Evolutionary conservation across 2,329 filamentous ascomycete species (phyloP).

Genomic region (Calonectria fujianensis): DNA sequence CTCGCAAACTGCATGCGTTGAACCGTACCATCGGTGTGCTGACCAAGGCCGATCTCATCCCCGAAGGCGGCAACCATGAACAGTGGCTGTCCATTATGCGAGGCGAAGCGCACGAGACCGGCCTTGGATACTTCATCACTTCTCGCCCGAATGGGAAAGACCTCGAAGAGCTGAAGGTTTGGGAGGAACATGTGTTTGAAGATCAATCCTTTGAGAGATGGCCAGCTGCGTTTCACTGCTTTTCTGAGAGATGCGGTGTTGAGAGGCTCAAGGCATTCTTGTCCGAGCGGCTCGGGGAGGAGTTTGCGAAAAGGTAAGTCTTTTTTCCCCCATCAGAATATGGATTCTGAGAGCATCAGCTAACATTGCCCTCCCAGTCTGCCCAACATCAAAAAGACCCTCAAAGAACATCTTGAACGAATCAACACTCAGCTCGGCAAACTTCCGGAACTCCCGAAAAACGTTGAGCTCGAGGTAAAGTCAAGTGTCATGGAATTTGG

Average conservation of each 20-base stretch:
- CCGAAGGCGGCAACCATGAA: slow-evolving; percentile 66
- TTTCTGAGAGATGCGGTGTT: slow-evolving; percentile 71
- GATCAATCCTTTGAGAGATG: slow-evolving; percentile 63
- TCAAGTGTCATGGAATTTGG: slow-evolving; percentile 76
- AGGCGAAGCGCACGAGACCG: slow-evolving; percentile 77
- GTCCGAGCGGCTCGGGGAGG: slow-evolving; percentile 71
- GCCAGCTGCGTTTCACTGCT: slow-evolving; percentile 69
- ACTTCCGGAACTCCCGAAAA: slow-evolving; percentile 80
- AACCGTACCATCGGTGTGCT: slow-evolving; percentile 83
- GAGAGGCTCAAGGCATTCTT: slow-evolving; percentile 72
- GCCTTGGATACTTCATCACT: slow-evolving; percentile 87
- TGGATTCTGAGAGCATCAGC: neutral
- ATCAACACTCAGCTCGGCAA: slow-evolving; percentile 73
- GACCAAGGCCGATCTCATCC: slow-evolving; percentile 88
- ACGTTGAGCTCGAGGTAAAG: slow-evolving; percentile 80
- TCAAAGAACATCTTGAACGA: slow-evolving; percentile 67
- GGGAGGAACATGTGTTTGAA: slow-evolving; percentile 73
- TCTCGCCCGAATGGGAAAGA: slow-evolving; percentile 77
- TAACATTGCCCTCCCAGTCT: slow-evolving; percentile 61
- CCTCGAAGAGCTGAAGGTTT: slow-evolving; percentile 70
- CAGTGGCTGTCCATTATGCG: slow-evolving; percentile 80
- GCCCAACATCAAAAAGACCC: slow-evolving; percentile 72
- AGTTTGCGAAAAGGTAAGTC: slow-evolving; percentile 71
- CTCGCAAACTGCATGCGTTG: slow-evolving; percentile 74
- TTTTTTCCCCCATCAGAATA: slow-evolving; percentile 30